These are phyloP conservation scores for Blastobotrys aristatus DNA, from an alignment of 1,139 yeast species.

Conservation along the genomic window DNA sequence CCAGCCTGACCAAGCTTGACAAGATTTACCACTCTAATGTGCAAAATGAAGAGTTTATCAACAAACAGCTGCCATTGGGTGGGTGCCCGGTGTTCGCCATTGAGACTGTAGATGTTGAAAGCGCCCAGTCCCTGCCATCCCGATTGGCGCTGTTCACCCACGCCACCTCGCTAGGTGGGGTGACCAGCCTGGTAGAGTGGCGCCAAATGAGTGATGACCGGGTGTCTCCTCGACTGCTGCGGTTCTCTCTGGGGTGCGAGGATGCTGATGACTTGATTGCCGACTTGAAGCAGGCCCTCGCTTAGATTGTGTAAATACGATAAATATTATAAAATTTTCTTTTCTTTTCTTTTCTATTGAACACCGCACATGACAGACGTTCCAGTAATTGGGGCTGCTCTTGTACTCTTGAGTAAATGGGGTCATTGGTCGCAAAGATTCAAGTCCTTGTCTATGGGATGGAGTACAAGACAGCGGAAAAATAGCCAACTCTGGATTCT, in stretches of 20 bases:
- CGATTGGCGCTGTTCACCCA: constrained; percentile 70
- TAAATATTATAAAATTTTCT: too few species aligned
- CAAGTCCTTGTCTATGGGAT: too few species aligned
- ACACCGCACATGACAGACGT: too few species aligned
- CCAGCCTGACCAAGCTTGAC: constrained; percentile 45
- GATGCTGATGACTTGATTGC: constrained; percentile 63
- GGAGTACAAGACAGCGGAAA: too few species aligned
- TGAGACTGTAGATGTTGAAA: constrained; percentile 44
- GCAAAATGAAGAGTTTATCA: constrained; percentile 48
- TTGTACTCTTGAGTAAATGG: too few species aligned
- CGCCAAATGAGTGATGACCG: constrained; percentile 66
- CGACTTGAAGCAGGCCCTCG: constrained; percentile 56
- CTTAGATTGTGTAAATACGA: too few species aligned
- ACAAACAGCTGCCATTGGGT: constrained; percentile 60
- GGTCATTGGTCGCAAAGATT: too few species aligned
- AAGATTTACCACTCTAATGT: constrained; percentile 66
- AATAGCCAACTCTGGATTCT: too few species aligned
- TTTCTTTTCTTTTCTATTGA: too few species aligned
- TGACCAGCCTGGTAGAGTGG: constrained; percentile 89
- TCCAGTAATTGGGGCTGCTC: too few species aligned
- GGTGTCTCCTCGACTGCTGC: constrained; percentile 51
- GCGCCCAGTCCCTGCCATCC: constrained; percentile 63
- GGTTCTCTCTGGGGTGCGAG: constrained; percentile 79
- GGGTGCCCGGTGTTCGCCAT: constrained; percentile 70
- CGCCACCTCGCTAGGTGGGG: constrained; percentile 94